Evolutionary conservation across 1,284 basidiomycete species (phyloP).

Genomic region (Blastosporella zonata): DNA sequence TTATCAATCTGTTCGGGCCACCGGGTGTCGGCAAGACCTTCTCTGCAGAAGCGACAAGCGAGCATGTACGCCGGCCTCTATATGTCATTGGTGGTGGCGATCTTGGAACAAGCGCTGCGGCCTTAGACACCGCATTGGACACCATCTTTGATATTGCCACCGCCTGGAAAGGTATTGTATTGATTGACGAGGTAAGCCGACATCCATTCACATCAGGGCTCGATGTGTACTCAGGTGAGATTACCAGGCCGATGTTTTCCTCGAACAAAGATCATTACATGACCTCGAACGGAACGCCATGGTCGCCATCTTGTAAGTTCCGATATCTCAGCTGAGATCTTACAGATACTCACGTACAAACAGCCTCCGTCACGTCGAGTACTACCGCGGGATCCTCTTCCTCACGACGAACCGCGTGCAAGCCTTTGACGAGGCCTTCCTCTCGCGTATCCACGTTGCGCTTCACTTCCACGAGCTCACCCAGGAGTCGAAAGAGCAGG

Average conservation of each 20-base stretch:
- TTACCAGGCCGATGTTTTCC: slow-evolving; percentile 56
- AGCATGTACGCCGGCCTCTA: slow-evolving; percentile 54
- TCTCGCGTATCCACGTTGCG: slow-evolving; percentile 60
- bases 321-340: neutral
- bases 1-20: slow-evolving; percentile 58
- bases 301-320: slow-evolving; percentile 53
- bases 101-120: slow-evolving; percentile 46
- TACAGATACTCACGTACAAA: neutral
- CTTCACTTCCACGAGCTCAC: slow-evolving; percentile 54
- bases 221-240: too few species aligned
- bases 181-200: slow-evolving; percentile 52
- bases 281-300: slow-evolving; percentile 61
- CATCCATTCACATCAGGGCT: too few species aligned
- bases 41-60: slow-evolving; percentile 59
- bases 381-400: slow-evolving; percentile 50
- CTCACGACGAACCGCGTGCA: slow-evolving; percentile 62
- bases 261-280: slow-evolving; percentile 57
- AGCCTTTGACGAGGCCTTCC: slow-evolving; percentile 62
- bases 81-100: slow-evolving; percentile 60
- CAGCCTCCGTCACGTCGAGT: slow-evolving; percentile 39
- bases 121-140: slow-evolving; percentile 41
- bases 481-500: slow-evolving; percentile 42
- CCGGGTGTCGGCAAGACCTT: slow-evolving; percentile 56
- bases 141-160: slow-evolving; percentile 52
- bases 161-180: slow-evolving; percentile 59